phyloP scores from a whole-genome alignment of 305 asterid species.

The Fraxinus sp. region DNA sequence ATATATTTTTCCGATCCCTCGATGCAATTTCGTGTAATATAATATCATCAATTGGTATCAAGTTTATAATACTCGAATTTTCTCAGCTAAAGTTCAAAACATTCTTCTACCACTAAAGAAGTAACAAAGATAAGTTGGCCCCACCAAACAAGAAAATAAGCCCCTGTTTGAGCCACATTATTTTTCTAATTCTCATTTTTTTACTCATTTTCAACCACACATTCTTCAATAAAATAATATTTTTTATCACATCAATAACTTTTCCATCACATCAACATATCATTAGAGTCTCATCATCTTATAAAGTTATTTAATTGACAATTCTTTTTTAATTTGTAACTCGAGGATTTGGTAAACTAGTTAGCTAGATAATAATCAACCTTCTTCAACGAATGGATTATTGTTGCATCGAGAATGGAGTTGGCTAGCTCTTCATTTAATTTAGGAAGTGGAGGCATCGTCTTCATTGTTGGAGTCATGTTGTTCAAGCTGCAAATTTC shows the following conservation, averaged over 20 bases:
- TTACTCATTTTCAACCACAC: background rate
- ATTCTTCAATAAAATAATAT: no score
- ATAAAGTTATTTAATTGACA: background rate
- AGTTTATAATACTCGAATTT: background rate
- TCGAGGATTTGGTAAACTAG: background rate
- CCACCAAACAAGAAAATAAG: background rate
- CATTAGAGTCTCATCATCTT: background rate
- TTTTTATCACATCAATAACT: no score
- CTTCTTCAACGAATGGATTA: conserved; percentile 13
- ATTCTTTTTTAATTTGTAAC: background rate
- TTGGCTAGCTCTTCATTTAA: conserved; percentile 55
- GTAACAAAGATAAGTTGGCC: background rate
- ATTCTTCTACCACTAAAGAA: background rate
- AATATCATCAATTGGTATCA: background rate
- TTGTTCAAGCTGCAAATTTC: conserved; percentile 45
- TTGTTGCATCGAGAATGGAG: conserved; percentile 46
- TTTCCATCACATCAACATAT: background rate
- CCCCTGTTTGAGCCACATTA: no score
- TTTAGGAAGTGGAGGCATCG: conserved; percentile 56
- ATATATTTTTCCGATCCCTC: background rate
- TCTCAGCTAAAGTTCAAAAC: background rate
- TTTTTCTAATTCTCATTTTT: background rate
- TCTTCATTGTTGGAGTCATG: conserved; percentile 49
- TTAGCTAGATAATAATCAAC: background rate
- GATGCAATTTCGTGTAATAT: background rate